Evolutionary conservation across 306 rosid genomes (phyloP), one percentile per base, ranked within the genome.

Genomic region (Cucurbita pepo): DNA sequence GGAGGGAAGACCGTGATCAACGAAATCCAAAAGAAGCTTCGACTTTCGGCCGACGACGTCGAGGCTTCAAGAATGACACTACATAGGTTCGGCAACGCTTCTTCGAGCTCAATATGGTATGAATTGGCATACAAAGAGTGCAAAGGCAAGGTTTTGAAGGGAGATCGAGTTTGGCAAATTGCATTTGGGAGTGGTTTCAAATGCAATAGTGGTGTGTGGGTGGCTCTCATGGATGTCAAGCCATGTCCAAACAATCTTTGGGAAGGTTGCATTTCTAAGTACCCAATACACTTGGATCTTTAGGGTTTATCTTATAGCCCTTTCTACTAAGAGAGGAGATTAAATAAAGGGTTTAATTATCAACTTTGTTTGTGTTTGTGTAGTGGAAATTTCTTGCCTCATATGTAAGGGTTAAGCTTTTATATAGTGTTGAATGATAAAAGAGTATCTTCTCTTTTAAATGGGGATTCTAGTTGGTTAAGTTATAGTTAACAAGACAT

Each of bases 141-240:
- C 10, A 74, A 79, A 13, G 22, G 30, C 11, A 79, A 71, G 65
- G 37, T 79, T 30, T 74, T 14, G 21, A 41, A 74, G 34, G 82
- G 82, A 10, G 63, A 79, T 12, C 30, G 71, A 16, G 62, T 79
- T 22, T 67, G 82, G 82, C 71, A 73, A 53, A 57, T 79, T 37
- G 82, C 75, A 18, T 78, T 78, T 34, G 80, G 80, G 36, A 77
- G 76, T 3, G 80, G 80, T 14, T 77, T 77, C 30, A 77, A 78
- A 30, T 69, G 76, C 8, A 72, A 72, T 3, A 79, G 82, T 41
- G 75, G 71, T 34, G 82, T 79, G 41, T 79, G 78, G 82, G 40
- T 21, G 71, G 74, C 74, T 48, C 21, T 71, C 40, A 50, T 9
- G 59, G 36, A 69, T 36, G 48, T 71, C 18, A n/a, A 51, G 34